These are phyloP conservation scores for Aspergillus ostianus DNA, from an alignment of 495 filamentous ascomycete species.

Conservation along the genomic window DNA sequence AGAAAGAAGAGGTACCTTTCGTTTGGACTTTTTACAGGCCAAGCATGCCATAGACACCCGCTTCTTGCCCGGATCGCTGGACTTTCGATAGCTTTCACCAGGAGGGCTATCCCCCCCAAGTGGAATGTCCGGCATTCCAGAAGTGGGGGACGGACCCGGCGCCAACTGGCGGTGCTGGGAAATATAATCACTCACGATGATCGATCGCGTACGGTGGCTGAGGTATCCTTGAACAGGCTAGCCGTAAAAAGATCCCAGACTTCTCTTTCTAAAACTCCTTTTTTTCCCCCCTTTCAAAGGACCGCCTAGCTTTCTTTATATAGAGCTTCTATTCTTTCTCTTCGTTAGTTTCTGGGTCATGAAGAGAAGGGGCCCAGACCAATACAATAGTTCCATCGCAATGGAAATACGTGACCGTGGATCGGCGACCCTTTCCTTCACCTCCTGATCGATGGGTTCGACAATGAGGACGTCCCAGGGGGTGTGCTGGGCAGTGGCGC, in stretches of 20 bases:
- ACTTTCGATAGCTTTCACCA: constrained; percentile 16
- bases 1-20: constrained; percentile 30
- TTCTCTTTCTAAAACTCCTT: too few species aligned
- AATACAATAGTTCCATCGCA: too few species aligned
- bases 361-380: too few species aligned
- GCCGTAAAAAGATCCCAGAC: not conserved
- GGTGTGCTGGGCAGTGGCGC: not conserved
- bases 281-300: not conserved
- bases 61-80: constrained; percentile 33
- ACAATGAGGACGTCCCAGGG: too few species aligned
- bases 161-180: constrained; percentile 26
- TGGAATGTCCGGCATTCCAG: constrained; percentile 13
- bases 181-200: constrained; percentile 24
- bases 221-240: not conserved
- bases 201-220: not conserved
- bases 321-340: not conserved
- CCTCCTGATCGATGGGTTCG: not conserved
- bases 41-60: constrained; percentile 47
- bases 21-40: constrained; percentile 49
- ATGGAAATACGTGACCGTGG: not conserved
- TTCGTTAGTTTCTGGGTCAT: too few species aligned
- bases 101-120: constrained; percentile 15
- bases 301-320: not conserved
- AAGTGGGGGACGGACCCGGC: constrained; percentile 30
- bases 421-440: not conserved